These are phyloP conservation scores for Capsicum rhomboideum DNA, from an alignment of 257 asterid species.

Conservation along the genomic window DNA sequence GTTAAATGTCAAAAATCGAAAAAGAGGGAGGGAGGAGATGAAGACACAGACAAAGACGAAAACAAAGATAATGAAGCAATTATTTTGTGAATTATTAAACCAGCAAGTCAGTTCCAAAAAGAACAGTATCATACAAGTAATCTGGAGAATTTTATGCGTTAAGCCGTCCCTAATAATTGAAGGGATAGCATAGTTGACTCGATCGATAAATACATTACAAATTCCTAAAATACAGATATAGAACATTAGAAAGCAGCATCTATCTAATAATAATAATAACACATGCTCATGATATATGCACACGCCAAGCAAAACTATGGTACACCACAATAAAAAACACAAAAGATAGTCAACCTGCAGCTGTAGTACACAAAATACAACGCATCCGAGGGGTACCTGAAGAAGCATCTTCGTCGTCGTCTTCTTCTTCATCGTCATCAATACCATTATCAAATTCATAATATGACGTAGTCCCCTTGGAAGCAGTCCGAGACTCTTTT, in stretches of 20 bases:
- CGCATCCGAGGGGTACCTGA: conserved; percentile 56
- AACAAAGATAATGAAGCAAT: background rate
- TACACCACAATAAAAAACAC: background rate
- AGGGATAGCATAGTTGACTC: background rate
- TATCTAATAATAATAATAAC: background rate
- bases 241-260: background rate
- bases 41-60: background rate
- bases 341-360: conserved; percentile 55
- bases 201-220: background rate
- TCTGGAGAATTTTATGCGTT: background rate
- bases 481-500: conserved; percentile 29
- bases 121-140: background rate
- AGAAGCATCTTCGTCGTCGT: conserved; percentile 21
- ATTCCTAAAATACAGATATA: background rate
- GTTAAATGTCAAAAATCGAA: background rate
- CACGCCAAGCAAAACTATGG: conserved; percentile 12
- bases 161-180: background rate
- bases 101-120: background rate
- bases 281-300: conserved; percentile 8
- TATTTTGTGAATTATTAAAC: background rate
- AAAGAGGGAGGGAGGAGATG: background rate
- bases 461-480: conserved; percentile 33
- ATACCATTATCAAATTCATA: conserved; percentile 37
- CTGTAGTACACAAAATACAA: conserved; percentile 93
- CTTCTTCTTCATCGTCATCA: conserved; percentile 24